A percentile compares a stretch with the other conserved stretches of the same genome.
Evolutionary conservation across 192 early-diverging fungal genomes (phyloP).

Genomic region (Chytriomyces hyalinus): DNA sequence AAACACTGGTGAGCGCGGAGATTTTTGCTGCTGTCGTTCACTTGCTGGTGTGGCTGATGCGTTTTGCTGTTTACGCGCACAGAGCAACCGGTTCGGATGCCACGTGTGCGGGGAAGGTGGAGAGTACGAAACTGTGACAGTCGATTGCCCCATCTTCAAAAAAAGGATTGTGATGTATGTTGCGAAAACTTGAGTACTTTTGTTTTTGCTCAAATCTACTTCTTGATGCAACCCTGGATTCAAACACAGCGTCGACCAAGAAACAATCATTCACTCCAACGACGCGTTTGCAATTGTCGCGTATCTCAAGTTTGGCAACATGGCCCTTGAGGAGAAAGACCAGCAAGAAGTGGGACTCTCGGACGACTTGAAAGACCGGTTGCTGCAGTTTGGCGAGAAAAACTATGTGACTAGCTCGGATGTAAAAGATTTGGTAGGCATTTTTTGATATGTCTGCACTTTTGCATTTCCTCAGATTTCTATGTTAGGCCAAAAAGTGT

Average conservation of each 20-base stretch:
- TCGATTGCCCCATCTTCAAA: conserved; percentile 92
- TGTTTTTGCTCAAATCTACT: not conserved
- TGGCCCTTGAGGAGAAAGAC: conserved; percentile 72
- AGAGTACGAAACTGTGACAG: conserved; percentile 92
- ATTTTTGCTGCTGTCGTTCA: conserved; percentile 4
- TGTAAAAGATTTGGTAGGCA: not conserved
- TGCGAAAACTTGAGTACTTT: not conserved
- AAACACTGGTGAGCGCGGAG: conserved; percentile 59
- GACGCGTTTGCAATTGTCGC: conserved; percentile 83
- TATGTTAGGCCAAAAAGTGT: not conserved
- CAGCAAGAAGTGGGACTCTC: conserved; percentile 31
- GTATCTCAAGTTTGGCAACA: conserved; percentile 71
- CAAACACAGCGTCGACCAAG: conserved; percentile 66
- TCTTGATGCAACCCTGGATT: not conserved
- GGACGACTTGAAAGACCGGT: conserved; percentile 18
- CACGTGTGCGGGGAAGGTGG: conserved; percentile 98
- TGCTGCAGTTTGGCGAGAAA: conserved; percentile 13
- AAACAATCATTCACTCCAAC: conserved; percentile 78
- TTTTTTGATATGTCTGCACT: not conserved
- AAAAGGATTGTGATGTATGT: conserved; percentile 81
- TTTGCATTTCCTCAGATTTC: not conserved
- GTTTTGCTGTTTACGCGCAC: not conserved
- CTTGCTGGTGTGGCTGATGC: not conserved
- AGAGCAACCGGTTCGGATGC: conserved; percentile 77
- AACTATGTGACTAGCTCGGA: not conserved